phyloP scores from a whole-genome alignment of 2,329 filamentous ascomycete species.

The Aspergillus tamarii region DNA sequence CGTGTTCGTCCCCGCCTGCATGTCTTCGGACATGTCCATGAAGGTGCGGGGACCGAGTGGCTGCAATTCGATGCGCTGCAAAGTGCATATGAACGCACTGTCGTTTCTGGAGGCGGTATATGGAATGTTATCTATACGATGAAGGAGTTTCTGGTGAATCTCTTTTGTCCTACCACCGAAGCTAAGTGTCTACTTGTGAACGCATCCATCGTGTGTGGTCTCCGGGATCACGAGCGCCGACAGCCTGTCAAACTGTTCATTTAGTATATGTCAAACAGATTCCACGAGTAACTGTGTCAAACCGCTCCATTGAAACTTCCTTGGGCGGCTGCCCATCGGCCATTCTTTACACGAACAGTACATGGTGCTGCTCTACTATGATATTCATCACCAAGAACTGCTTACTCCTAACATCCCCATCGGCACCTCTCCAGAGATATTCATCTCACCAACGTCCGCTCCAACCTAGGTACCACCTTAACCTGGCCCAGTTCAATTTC shows the following conservation, averaged over 20 bases:
- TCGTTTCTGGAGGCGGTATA: slow-evolving; percentile 18
- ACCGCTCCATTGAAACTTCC: too few species aligned
- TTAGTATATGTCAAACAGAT: not conserved
- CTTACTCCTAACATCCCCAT: not conserved
- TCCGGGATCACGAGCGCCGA: slow-evolving; percentile 23
- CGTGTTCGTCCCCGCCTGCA: slow-evolving; percentile 74
- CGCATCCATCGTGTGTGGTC: slow-evolving; percentile 21
- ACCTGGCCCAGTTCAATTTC: not conserved
- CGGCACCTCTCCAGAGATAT: not conserved
- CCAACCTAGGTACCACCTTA: not conserved
- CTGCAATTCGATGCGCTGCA: slow-evolving; percentile 22
- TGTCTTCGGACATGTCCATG: slow-evolving; percentile 80
- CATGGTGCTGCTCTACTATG: not conserved
- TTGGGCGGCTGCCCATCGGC: too few species aligned
- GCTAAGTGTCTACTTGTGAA: slow-evolving; percentile 28
- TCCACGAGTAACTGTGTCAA: too few species aligned
- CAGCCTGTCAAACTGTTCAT: slow-evolving; percentile 19
- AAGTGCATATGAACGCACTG: slow-evolving; percentile 21
- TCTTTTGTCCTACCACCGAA: slow-evolving; percentile 15
- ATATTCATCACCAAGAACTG: slow-evolving; percentile 4
- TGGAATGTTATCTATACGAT: slow-evolving; percentile 21
- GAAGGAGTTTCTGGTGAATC: slow-evolving; percentile 11
- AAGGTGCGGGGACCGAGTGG: slow-evolving; percentile 19
- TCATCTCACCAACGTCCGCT: not conserved
- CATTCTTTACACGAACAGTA: not conserved